These are phyloP conservation scores for Camellia oleifera DNA, from an alignment of 179 eudicot species.

Conservation along the genomic window DNA sequence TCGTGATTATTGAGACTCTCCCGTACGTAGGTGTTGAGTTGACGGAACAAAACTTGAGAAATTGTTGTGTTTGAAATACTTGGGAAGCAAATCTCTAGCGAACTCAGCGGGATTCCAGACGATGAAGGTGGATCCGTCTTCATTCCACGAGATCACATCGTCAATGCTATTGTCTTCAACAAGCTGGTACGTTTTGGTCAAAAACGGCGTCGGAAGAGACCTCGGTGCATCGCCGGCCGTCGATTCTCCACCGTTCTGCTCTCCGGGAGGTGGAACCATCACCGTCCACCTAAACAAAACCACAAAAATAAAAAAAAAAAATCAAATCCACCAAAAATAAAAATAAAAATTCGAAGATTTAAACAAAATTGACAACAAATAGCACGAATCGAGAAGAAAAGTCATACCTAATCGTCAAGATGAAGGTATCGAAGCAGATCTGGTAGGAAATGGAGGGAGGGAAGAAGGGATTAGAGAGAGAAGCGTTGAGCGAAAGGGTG, in stretches of 20 bases:
- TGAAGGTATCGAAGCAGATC: constrained; percentile 9
- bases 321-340: too few relatives aligned
- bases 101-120: constrained; percentile 84
- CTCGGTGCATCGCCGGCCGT: constrained; percentile 31
- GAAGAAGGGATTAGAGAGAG: neutral
- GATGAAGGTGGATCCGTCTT: constrained; percentile 82
- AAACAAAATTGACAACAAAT: neutral
- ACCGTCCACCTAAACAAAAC: constrained; percentile 4
- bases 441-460: neutral
- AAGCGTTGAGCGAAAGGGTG: neutral
- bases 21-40: constrained; percentile 70
- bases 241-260: constrained; percentile 35
- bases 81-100: constrained; percentile 82
- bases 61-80: constrained; percentile 77
- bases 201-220: constrained; percentile 69
- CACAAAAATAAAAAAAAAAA: too few relatives aligned
- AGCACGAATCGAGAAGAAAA: neutral
- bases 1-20: constrained; percentile 12
- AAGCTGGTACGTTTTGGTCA: constrained; percentile 71
- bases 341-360: too few relatives aligned
- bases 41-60: constrained; percentile 91
- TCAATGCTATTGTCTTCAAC: constrained; percentile 67
- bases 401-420: neutral
- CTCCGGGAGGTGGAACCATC: constrained; percentile 49
- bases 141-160: constrained; percentile 85